Evolutionary conservation across 192 early-diverging fungal genomes (phyloP), one percentile per base, ranked within the genome.

Genomic region (Physocladia obscura): DNA sequence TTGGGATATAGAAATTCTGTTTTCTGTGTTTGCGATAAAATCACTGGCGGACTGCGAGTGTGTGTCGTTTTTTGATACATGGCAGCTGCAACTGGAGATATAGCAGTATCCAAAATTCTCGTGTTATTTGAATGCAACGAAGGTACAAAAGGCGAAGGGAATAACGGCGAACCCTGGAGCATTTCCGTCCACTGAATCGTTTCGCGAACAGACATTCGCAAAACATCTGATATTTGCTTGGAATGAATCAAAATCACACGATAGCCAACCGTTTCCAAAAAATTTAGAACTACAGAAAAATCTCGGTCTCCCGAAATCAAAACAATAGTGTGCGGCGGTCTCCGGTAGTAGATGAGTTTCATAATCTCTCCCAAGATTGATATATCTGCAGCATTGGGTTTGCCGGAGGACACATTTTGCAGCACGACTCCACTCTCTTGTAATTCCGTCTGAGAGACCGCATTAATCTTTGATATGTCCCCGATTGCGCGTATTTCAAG

Each of bases 231-330:
- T 57, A 65, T 49, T 30, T 60, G 15, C 52, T 40, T 29, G 19
- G 15, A 19, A 38, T 65, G 62, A 49, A 65, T 57, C 15, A 65
- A 49, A 13, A 30, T 54, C 13, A 65, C 49, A 19, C 24, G 17
- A 31, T 65, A 65, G 19, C 26, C 24, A 38, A 54, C 49, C 11
- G 47, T 60, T 19, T 65, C 62, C 19, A 65, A 29, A 5, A 65
- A 65, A 29, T 65, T 3, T 26, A 65, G 48, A 22, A 56, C 48
- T 27, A 24, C n/a, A 11, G n/a, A 49, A 22, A 65, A 65, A 49
- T 65, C 62, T 19, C 62, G 62, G 48, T 65, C 62, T 22, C 62
- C 62, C 47, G 62, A 65, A 11, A 65, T 65, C 52, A 65, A 27
- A 21, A 57, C 26, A 30, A 65, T 65, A n/a, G 49, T 27, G 30